phyloP scores from a whole-genome alignment of 345 rosid species.

The Sonneratia caseolaris region DNA sequence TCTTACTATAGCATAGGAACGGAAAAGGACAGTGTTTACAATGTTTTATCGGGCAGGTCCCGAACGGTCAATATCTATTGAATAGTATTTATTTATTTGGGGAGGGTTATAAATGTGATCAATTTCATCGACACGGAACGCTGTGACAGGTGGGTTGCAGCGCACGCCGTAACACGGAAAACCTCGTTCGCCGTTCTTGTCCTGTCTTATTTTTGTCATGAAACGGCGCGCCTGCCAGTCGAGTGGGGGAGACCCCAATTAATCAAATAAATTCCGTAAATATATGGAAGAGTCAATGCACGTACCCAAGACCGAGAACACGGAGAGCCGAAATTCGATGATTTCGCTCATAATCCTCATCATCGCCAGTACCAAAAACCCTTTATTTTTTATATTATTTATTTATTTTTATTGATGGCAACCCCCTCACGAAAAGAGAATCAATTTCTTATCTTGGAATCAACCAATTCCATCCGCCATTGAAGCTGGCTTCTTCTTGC shows the following conservation, averaged over 20 bases:
- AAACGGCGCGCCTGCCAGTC: neutral
- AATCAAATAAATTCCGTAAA: no score
- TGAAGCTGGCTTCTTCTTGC: neutral
- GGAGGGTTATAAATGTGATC: no score
- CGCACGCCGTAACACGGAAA: no score
- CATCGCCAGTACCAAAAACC: neutral
- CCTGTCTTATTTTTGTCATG: neutral
- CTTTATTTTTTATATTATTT: no score
- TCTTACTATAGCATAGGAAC: no score
- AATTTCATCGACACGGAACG: no score
- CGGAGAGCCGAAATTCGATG: neutral
- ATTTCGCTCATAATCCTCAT: neutral
- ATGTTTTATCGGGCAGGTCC: no score
- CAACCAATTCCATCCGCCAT: neutral
- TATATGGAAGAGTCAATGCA: neutral
- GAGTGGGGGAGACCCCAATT: no score
- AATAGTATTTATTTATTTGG: no score
- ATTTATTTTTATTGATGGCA: neutral
- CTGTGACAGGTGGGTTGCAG: no score
- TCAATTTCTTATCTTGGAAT: slow-evolving; percentile 4
- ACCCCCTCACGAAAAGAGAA: neutral
- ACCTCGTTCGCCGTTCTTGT: neutral
- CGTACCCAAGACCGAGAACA: neutral
- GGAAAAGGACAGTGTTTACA: no score
- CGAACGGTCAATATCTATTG: no score